Evolutionary conservation across 164 flowering plant species (phyloP).

Genomic region (Vitis rupestris): DNA sequence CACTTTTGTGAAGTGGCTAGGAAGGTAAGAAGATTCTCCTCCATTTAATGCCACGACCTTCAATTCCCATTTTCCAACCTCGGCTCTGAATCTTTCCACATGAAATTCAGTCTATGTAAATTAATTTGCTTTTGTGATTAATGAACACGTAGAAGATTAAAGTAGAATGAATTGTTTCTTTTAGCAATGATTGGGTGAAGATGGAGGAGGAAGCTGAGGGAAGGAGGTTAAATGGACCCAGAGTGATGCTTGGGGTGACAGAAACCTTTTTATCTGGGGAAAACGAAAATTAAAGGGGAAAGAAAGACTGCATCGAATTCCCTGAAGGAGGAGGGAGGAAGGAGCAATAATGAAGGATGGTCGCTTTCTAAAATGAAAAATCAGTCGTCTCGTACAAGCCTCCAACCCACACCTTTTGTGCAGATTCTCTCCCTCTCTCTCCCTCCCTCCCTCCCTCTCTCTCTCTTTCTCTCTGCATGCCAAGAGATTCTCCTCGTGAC

Average conservation of each 20-base stretch:
- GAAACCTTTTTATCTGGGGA: constrained; percentile 10
- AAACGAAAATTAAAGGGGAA: constrained; percentile 1
- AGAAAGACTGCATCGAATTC: constrained; percentile 41
- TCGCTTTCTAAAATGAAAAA: constrained; percentile 46
- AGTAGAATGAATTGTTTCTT: too few relatives aligned
- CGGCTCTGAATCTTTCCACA: not conserved
- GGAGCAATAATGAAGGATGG: constrained; percentile 44
- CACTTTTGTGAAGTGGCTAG: constrained; percentile 75
- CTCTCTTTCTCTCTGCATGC: not conserved
- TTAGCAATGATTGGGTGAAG: too few relatives aligned
- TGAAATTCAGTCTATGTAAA: too few relatives aligned
- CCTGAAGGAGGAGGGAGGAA: constrained; percentile 8
- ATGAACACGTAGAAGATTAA: too few relatives aligned
- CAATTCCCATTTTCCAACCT: not conserved
- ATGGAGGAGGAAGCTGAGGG: too few relatives aligned
- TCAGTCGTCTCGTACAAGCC: constrained; percentile 63
- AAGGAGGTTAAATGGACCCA: too few relatives aligned
- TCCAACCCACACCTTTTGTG: constrained; percentile 67
- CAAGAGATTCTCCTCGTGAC: constrained; percentile 47
- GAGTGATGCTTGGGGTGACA: too few relatives aligned
- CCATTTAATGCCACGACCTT: too few relatives aligned
- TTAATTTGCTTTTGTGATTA: too few relatives aligned
- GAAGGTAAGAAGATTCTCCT: constrained; percentile 77
- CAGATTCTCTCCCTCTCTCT: constrained; percentile 42
- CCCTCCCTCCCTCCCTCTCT: constrained; percentile 7